Evolutionary conservation across 2,329 filamentous ascomycete genomes (phyloP).

Genomic region (Fusarium miscanthi): DNA sequence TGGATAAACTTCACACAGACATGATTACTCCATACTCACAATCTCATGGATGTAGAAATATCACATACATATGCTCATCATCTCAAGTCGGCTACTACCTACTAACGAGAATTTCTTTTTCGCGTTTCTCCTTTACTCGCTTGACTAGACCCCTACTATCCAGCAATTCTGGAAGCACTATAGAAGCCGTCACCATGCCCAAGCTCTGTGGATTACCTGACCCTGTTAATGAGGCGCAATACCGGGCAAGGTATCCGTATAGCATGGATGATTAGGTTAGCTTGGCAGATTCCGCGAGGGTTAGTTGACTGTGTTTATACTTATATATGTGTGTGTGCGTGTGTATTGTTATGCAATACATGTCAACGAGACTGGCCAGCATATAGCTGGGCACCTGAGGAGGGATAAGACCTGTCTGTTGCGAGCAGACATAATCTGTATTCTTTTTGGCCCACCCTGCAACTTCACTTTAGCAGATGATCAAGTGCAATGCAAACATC

Average conservation of each 20-base stretch:
- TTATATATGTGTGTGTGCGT: neutral
- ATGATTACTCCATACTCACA: conserved; percentile 16
- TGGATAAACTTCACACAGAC: conserved; percentile 1
- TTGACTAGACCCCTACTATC: conserved; percentile 16
- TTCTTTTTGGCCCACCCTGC: neutral
- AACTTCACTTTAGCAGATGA: neutral
- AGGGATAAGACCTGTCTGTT: neutral
- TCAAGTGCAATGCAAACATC: conserved; percentile 8
- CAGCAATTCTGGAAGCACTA: conserved; percentile 33
- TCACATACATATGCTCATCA: conserved; percentile 27
- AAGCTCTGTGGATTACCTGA: conserved; percentile 15
- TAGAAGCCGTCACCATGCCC: conserved; percentile 18
- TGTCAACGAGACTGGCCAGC: neutral
- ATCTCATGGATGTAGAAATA: conserved; percentile 13
- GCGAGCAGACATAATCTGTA: neutral
- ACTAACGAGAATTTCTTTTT: conserved; percentile 28
- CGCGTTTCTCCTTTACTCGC: conserved; percentile 21
- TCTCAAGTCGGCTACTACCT: conserved; percentile 21
- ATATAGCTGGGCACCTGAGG: neutral
- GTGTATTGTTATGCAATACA: neutral
- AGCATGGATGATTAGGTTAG: conserved; percentile 29
- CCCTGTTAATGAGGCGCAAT: conserved; percentile 34
- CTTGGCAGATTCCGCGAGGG: conserved; percentile 21
- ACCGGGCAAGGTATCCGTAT: conserved; percentile 20
- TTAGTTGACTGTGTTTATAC: conserved; percentile 5